Conservation (phyloP, 2,329 filamentous ascomycete species). For the Blastomyces silverae region DNA sequence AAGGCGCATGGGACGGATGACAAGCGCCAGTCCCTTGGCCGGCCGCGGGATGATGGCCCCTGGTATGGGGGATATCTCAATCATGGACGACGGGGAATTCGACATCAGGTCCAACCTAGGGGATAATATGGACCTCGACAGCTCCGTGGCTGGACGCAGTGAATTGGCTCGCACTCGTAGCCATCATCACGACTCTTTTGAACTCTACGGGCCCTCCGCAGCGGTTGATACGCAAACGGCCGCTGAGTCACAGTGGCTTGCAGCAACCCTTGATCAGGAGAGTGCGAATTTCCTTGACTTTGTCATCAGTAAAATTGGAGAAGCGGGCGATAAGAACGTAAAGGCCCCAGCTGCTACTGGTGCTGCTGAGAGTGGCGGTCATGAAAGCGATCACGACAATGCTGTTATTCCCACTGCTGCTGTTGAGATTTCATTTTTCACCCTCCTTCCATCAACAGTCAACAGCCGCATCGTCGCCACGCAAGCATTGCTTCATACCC, state of each 20-base stretch:
- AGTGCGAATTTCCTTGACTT: conserved; percentile 58
- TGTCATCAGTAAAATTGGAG: conserved; percentile 45
- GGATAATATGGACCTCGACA: conserved; percentile 23
- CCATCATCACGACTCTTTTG: conserved; percentile 32
- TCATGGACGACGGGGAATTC: conserved; percentile 16
- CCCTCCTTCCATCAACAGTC: conserved; percentile 55
- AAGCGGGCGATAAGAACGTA: conserved; percentile 26
- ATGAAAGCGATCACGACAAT: neutral
- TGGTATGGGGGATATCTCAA: conserved; percentile 6
- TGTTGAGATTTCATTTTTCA: conserved; percentile 55
- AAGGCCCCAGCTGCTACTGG: neutral
- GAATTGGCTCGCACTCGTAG: conserved; percentile 21
- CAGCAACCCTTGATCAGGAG: conserved; percentile 51
- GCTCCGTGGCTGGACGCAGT: conserved; percentile 26
- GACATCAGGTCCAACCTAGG: conserved; percentile 18
- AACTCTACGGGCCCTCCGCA: conserved; percentile 42
- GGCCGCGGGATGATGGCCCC: conserved; percentile 39
- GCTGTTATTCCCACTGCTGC: neutral
- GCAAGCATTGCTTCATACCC: conserved; percentile 68
- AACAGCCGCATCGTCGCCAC: conserved; percentile 58
- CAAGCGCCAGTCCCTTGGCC: conserved; percentile 56
- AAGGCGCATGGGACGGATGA: conserved; percentile 45
- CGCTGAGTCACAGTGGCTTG: conserved; percentile 44
- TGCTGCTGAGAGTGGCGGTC: neutral
- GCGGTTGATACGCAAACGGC: conserved; percentile 47